Evolutionary conservation across 768 basidiomycete species (phyloP).

Genomic region (Cystobasidium ongulense): DNA sequence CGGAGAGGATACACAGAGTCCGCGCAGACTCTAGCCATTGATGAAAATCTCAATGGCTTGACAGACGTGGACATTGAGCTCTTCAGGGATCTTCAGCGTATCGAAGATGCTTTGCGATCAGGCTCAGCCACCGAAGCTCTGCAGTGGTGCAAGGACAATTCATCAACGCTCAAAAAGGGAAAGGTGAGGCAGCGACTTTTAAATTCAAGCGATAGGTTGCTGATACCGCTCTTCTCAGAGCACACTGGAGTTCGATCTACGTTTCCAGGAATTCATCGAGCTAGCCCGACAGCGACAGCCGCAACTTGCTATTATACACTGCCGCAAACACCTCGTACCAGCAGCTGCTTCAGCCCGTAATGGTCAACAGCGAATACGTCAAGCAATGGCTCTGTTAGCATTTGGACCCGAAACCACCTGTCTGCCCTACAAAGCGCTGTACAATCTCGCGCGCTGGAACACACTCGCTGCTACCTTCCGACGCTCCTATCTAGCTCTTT

Average conservation of each 20-base stretch:
- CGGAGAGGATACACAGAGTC: slow-evolving; percentile 68
- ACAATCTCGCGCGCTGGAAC: slow-evolving; percentile 70
- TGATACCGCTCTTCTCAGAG: slow-evolving; percentile 52
- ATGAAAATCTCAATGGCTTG: slow-evolving; percentile 63
- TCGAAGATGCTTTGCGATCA: slow-evolving; percentile 66
- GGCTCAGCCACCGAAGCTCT: slow-evolving; percentile 83
- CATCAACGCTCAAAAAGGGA: slow-evolving; percentile 78
- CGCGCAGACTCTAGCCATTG: slow-evolving; percentile 65
- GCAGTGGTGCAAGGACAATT: slow-evolving; percentile 93
- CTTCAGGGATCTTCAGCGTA: slow-evolving; percentile 77
- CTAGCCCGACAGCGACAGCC: slow-evolving; percentile 61
- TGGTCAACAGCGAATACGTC: slow-evolving; percentile 17
- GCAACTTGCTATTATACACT: slow-evolving; percentile 73
- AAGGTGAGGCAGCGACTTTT: slow-evolving; percentile 54
- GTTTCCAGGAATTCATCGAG: slow-evolving; percentile 94
- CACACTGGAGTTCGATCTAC: slow-evolving; percentile 88
- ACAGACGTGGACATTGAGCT: slow-evolving; percentile 63
- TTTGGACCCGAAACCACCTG: slow-evolving; percentile 59
- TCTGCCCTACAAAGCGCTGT: slow-evolving; percentile 76
- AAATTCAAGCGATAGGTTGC: background rate
- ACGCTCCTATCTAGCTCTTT: slow-evolving; percentile 72
- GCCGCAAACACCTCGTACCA: slow-evolving; percentile 64
- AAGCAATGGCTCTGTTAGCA: slow-evolving; percentile 50
- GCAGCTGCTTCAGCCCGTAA: slow-evolving; percentile 47
- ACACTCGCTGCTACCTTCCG: slow-evolving; percentile 70